Evolutionary conservation across 768 basidiomycete species (phyloP).

Genomic region (Rossbeevera mucosa): DNA sequence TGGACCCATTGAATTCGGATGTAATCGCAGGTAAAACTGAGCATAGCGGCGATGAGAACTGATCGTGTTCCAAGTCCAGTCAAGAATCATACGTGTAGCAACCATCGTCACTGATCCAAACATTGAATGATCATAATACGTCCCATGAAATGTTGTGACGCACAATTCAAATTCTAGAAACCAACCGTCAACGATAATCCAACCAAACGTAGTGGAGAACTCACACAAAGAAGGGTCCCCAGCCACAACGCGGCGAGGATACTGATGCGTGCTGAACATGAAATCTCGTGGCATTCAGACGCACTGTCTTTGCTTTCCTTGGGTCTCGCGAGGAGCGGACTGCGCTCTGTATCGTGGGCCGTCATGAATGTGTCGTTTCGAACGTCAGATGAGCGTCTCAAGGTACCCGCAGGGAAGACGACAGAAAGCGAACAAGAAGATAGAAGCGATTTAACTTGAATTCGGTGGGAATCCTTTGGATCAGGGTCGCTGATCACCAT

Average conservation of each 20-base stretch:
- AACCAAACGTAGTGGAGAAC: conserved; percentile 20
- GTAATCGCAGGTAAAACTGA: conserved; percentile 15
- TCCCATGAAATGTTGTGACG: background rate
- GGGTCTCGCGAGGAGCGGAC: conserved; percentile 21
- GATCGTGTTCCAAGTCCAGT: background rate
- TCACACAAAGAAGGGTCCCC: conserved; percentile 66
- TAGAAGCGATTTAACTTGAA: background rate
- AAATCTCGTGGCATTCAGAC: conserved; percentile 56
- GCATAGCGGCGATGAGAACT: background rate
- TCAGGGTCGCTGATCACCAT: background rate
- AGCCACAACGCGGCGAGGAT: conserved; percentile 68
- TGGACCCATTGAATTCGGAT: conserved; percentile 25
- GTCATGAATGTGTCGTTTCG: background rate
- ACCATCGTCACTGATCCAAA: conserved; percentile 21
- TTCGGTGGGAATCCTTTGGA: background rate
- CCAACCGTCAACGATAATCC: background rate
- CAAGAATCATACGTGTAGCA: conserved; percentile 14
- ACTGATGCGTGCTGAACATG: conserved; percentile 49
- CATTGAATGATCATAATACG: background rate
- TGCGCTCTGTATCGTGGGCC: conserved; percentile 19
- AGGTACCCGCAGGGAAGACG: background rate
- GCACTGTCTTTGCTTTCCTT: conserved; percentile 1
- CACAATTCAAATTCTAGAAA: background rate
- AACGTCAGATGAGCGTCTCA: background rate
- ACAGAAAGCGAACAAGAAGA: background rate